Base-by-base conservation (phyloP, 495 filamentous ascomycete species). In the Penicillium silybi region DNA sequence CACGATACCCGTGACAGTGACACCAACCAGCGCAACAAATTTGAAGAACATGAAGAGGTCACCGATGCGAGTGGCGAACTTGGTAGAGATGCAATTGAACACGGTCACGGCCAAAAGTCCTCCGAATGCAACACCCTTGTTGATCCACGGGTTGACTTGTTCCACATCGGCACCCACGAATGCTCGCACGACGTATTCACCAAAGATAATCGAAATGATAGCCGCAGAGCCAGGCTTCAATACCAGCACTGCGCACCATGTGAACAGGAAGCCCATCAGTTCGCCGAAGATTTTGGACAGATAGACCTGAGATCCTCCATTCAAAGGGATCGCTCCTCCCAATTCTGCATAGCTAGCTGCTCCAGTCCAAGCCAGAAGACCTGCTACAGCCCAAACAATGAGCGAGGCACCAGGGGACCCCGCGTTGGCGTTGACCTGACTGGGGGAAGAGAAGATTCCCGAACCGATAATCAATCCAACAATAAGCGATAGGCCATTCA, bases 1-100 rank as follows among this genome's bases (percentile, higher is more conserved):
- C 16, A 97, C 85, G 54, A 97, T 84, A 34, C 93, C 93, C 15
- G 84, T 88, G 29, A 96, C 73, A 0, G 95, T 92, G 46, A 98
- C 88, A 9, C 84, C 91, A 37, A 97, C 65, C 55, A 98, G 71
- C 25, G 90, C 91, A 40, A 95, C 71, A 61, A 98, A 96, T 66
- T 98, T 98, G 67, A 97, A 78, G 69, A 97, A 90, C 89, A 97
- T 92, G 70, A 97, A 87, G 44, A 89, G 68, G 63, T 98, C 91
- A 19, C 91, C 88, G 57, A 92, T 79, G 40, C 88, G 77, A 3
- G 90, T 92, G 22, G 87, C 92, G 11, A 97, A 70, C 59, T 85
- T 86, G 13, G 93, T 98, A 16, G 90, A 95, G 16, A 95, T 74
- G 69, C 90, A 93, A 66, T 97, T 97, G 56, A 97, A 55, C 35